Conservation (phyloP, 2,329 filamentous ascomycete genomes). For the Penicillium sp. region DNA sequence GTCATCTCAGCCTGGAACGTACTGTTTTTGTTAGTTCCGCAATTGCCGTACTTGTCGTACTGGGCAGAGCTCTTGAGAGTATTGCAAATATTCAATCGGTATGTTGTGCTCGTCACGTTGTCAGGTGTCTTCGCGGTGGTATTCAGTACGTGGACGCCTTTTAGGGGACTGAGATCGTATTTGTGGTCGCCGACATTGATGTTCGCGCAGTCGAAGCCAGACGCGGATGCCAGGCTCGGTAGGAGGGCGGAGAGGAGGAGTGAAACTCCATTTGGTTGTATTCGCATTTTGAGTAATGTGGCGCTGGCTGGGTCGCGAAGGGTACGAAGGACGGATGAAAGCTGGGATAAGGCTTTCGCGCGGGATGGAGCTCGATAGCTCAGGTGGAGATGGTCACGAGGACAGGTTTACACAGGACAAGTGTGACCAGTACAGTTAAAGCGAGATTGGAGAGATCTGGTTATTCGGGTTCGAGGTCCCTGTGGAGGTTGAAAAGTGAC, state of each 20-base stretch:
- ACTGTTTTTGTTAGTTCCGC: conserved; percentile 31
- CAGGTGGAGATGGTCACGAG: conserved; percentile 3
- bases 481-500: conserved; percentile 9
- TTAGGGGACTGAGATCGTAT: conserved; percentile 34
- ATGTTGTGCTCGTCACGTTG: conserved; percentile 29
- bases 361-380: conserved; percentile 5
- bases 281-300: conserved; percentile 25
- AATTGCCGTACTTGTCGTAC: conserved; percentile 16
- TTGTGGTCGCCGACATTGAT: conserved; percentile 31
- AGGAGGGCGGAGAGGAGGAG: conserved; percentile 24
- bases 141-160: conserved; percentile 32
- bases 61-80: conserved; percentile 23
- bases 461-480: neutral
- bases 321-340: conserved; percentile 2
- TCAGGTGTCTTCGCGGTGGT: conserved; percentile 24
- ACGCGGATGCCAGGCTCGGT: conserved; percentile 23
- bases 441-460: neutral
- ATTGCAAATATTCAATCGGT: conserved; percentile 32
- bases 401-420: neutral
- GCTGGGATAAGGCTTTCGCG: conserved; percentile 4
- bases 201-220: conserved; percentile 33
- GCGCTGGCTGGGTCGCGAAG: neutral
- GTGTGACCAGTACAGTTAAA: neutral
- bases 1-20: conserved; percentile 10
- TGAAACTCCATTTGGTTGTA: conserved; percentile 21